phyloP scores from a whole-genome alignment of 768 basidiomycete genomes.

The Tephrocybe rancida region DNA sequence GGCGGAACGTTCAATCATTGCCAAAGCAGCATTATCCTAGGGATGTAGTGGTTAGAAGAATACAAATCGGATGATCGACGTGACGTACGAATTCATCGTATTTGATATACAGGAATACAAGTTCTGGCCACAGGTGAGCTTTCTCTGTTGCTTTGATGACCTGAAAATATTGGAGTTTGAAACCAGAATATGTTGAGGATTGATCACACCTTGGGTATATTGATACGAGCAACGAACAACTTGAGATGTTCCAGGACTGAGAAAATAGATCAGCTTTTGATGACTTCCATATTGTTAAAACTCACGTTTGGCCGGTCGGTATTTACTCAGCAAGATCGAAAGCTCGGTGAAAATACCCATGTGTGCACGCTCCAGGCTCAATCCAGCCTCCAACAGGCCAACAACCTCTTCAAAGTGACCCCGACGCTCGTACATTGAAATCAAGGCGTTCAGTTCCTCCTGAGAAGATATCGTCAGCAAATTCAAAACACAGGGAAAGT shows the following conservation, averaged over 20 bases:
- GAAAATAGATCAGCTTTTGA: constrained; percentile 5
- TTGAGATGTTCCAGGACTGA: constrained; percentile 98
- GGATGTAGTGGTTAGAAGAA: constrained; percentile 3
- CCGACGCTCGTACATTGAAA: constrained; percentile 85
- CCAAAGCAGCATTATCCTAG: constrained; percentile 94
- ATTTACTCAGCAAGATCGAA: constrained; percentile 91
- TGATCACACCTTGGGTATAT: constrained; percentile 83
- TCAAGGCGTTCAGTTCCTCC: constrained; percentile 77
- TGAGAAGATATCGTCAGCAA: constrained; percentile 25
- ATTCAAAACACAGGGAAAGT: neutral
- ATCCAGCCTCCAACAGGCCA: constrained; percentile 87
- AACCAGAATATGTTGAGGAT: neutral
- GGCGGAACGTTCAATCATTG: constrained; percentile 98
- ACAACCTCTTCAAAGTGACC: constrained; percentile 97
- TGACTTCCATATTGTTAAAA: constrained; percentile 11
- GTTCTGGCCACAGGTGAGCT: constrained; percentile 97
- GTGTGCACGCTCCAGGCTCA: constrained; percentile 96
- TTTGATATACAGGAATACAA: constrained; percentile 98
- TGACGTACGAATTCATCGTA: constrained; percentile 88
- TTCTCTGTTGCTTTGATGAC: constrained; percentile 96
- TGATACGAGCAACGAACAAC: constrained; percentile 93
- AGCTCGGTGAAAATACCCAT: constrained; percentile 99
- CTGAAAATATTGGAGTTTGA: constrained; percentile 27
- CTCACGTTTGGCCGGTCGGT: constrained; percentile 88
- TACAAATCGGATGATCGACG: neutral